Evolutionary conservation across 306 rosid genomes (phyloP).

Genomic region (Delonix regia): DNA sequence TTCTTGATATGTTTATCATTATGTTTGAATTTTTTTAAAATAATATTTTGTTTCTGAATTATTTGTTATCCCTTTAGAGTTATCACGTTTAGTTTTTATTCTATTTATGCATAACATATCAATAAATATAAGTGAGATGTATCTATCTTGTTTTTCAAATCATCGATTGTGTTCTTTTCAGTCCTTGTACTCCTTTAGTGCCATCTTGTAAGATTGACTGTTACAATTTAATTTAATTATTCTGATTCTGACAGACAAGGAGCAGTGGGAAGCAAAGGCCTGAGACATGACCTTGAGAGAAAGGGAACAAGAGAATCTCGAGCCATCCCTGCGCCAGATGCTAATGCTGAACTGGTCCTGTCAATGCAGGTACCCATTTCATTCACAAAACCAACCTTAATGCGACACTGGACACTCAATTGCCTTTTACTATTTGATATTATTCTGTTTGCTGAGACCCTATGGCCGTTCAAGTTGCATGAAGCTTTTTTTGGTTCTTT

Average conservation of each 20-base stretch:
- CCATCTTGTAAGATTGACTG: conserved; percentile 21
- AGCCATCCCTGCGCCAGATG: conserved; percentile 98
- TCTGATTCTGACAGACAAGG: conserved; percentile 70
- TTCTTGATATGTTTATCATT: not conserved
- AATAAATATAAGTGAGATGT: conserved; percentile 2
- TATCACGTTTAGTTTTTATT: not conserved
- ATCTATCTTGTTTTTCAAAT: not conserved
- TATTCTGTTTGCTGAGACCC: not conserved
- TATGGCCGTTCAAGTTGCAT: not conserved
- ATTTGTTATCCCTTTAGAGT: not conserved
- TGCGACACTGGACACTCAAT: not conserved
- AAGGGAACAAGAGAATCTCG: conserved; percentile 81
- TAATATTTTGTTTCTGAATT: not conserved
- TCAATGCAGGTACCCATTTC: conserved; percentile 83
- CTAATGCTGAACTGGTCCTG: conserved; percentile 90
- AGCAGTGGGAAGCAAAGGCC: conserved; percentile 82
- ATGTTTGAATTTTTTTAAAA: not conserved
- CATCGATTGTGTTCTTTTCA: not conserved
- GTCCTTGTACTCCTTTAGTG: not conserved
- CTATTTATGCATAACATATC: not conserved
- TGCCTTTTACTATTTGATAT: not conserved
- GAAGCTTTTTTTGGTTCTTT: not conserved
- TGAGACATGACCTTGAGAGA: conserved; percentile 77
- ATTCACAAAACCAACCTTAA: conserved; percentile 2
- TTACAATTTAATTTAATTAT: conserved; percentile 26